Evolutionary conservation across 129 eudicot genomes (phyloP).

Genomic region (Scalesia atractyloides): DNA sequence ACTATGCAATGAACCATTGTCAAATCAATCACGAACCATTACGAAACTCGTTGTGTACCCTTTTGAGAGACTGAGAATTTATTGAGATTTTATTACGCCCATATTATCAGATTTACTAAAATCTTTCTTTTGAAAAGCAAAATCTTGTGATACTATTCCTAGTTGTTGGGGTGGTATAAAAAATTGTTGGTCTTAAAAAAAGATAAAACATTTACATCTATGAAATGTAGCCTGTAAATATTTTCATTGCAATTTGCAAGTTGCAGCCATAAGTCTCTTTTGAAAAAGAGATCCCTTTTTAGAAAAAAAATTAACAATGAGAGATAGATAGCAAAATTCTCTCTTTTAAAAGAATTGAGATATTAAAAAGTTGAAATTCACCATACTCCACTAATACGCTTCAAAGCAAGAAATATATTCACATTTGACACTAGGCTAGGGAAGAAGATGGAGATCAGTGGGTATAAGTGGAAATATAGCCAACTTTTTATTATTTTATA

Average conservation of each 20-base stretch:
- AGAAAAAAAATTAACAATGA: background rate
- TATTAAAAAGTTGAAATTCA: background rate
- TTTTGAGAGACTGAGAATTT: no score
- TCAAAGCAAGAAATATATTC: constrained; percentile 27
- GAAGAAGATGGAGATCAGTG: constrained; percentile 30
- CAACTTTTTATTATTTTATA: constrained; percentile 26
- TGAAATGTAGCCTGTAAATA: background rate
- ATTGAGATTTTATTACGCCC: no score
- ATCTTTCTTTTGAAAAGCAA: no score
- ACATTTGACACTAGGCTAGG: constrained; percentile 28
- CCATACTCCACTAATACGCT: constrained; percentile 21
- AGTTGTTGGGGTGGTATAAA: no score
- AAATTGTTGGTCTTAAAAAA: no score
- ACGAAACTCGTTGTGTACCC: no score
- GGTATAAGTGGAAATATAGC: constrained; percentile 37
- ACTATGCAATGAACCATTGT: no score
- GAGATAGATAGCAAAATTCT: background rate
- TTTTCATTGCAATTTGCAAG: constrained; percentile 3
- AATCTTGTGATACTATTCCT: no score
- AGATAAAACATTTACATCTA: background rate
- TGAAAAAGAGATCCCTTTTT: background rate
- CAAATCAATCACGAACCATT: no score
- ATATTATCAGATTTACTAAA: no score
- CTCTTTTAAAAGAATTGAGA: background rate
- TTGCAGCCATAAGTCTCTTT: background rate